Conservation (phyloP, 768 basidiomycete genomes). For the Sistotremastrum niveocremeum region DNA sequence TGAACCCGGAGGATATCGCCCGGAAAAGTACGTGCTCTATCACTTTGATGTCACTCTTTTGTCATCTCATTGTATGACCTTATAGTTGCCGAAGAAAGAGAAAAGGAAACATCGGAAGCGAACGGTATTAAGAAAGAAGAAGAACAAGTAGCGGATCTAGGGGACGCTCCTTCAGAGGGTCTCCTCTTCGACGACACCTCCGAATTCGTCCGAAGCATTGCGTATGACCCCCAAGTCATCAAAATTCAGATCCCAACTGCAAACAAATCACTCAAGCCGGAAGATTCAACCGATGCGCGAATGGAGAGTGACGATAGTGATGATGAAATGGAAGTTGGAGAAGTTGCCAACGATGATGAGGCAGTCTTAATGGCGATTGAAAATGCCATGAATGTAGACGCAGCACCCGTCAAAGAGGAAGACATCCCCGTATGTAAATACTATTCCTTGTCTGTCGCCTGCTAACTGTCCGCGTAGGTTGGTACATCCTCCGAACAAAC, state of each 20-base stretch:
- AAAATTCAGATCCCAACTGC: slow-evolving; percentile 27
- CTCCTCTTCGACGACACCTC: slow-evolving; percentile 93
- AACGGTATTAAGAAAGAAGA: slow-evolving; percentile 33
- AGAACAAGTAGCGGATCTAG: slow-evolving; percentile 30
- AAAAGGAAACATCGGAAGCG: slow-evolving; percentile 32
- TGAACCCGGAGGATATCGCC: slow-evolving; percentile 74
- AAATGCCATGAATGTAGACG: slow-evolving; percentile 51
- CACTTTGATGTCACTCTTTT: background rate
- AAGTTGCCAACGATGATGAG: slow-evolving; percentile 56
- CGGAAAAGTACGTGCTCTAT: slow-evolving; percentile 41
- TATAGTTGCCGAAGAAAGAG: slow-evolving; percentile 52
- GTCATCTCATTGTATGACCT: slow-evolving; percentile 2
- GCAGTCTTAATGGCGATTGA: slow-evolving; percentile 71
- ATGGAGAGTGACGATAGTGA: slow-evolving; percentile 47
- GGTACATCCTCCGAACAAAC: slow-evolving; percentile 71
- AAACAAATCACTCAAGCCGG: slow-evolving; percentile 11
- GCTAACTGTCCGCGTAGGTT: slow-evolving; percentile 14
- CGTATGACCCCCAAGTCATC: slow-evolving; percentile 43
- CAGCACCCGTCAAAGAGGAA: slow-evolving; percentile 26
- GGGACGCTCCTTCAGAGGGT: slow-evolving; percentile 28
- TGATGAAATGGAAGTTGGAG: slow-evolving; percentile 57
- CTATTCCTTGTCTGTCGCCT: slow-evolving; percentile 8
- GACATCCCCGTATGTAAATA: slow-evolving; percentile 18
- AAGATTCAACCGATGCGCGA: slow-evolving; percentile 29
- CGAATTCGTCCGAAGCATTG: slow-evolving; percentile 84